Evolutionary conservation across 345 rosid species (phyloP).

Genomic region (Brassica carinata): DNA sequence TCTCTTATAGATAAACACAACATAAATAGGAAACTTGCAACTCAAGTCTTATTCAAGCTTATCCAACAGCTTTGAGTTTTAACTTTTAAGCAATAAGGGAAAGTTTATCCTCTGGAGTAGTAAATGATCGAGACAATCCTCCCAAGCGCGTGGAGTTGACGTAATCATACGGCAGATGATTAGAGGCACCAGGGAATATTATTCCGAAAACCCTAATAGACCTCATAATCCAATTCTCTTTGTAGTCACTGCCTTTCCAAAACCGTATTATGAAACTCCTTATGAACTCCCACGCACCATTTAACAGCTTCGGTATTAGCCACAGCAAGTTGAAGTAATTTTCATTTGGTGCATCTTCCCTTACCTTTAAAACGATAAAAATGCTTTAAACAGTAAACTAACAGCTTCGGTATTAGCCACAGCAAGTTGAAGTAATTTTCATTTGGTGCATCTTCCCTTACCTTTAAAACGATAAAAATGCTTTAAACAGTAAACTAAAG

Average conservation of each 20-base stretch:
- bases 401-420: slow-evolving; percentile 31
- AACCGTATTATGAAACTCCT: slow-evolving; percentile 44
- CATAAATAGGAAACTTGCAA: no score
- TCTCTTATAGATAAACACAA: no score
- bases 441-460: slow-evolving; percentile 39
- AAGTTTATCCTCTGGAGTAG: slow-evolving; percentile 24
- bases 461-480: not conserved
- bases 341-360: slow-evolving; percentile 41
- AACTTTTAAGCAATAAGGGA: slow-evolving; percentile 25
- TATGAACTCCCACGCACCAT: slow-evolving; percentile 50
- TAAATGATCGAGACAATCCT: slow-evolving; percentile 32
- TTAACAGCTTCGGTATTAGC: slow-evolving; percentile 34
- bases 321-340: slow-evolving; percentile 40
- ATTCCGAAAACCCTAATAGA: slow-evolving; percentile 38
- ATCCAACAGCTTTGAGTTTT: not conserved
- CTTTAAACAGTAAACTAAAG: not conserved
- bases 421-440: slow-evolving; percentile 41
- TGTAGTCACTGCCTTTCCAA: slow-evolving; percentile 43
- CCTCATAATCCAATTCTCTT: slow-evolving; percentile 45
- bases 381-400: not conserved
- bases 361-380: not conserved
- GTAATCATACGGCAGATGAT: slow-evolving; percentile 47
- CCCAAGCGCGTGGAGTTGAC: slow-evolving; percentile 46
- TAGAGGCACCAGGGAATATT: slow-evolving; percentile 42
- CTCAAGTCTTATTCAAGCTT: no score